Evolutionary conservation across 164 flowering plant species (phyloP), one percentile per base, ranked within the genome.

Genomic region (Magnolia sinica): DNA sequence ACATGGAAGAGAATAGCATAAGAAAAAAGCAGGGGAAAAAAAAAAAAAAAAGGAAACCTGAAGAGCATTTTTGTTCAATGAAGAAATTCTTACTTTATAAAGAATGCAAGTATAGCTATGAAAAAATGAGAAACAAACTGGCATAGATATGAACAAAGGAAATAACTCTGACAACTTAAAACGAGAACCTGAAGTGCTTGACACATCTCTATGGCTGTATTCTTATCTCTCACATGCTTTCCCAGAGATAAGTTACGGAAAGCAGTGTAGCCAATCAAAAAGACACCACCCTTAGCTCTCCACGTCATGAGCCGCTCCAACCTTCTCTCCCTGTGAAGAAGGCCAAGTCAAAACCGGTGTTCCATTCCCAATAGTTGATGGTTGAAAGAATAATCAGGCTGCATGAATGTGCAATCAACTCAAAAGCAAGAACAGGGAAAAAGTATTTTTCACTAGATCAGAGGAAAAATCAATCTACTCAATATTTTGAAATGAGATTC

Each of bases 281-380:
- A 89, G 19, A 96, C 87, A 31, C 99, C 99, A 70, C 99, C 99
- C 79, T 96, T 96, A 2, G 77, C 68, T 84, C 90, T 94, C 99
- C 99, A 96, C 84, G 94, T 96, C 64, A 86, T 84, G 65, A 96
- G 89, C 83, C 91, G 81, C 20, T 89, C 92, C 45, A 77, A 82
- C 80, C 98, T 89, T 81, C 88, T 88, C 64, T 94, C 97, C 86
- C 97, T 96, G 84, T 20, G 68, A 68, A 78, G 72, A 74, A 69
- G 70, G 18, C 4, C 73, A 16, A 50, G 19, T 50, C 45, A 37
- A 5, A 37, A 37, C 45, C 0, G 7, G 45, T 37, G 6, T 37
- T 3, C 45, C 45, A 37, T 37, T 37, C 20, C 18, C 16, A 19
- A 49, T 9, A 49, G 20, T 55, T 45, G 22, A 71, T 3, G 50